Evolutionary conservation across 2,329 filamentous ascomycete species (phyloP).

Genomic region (Neonectria hederae): DNA sequence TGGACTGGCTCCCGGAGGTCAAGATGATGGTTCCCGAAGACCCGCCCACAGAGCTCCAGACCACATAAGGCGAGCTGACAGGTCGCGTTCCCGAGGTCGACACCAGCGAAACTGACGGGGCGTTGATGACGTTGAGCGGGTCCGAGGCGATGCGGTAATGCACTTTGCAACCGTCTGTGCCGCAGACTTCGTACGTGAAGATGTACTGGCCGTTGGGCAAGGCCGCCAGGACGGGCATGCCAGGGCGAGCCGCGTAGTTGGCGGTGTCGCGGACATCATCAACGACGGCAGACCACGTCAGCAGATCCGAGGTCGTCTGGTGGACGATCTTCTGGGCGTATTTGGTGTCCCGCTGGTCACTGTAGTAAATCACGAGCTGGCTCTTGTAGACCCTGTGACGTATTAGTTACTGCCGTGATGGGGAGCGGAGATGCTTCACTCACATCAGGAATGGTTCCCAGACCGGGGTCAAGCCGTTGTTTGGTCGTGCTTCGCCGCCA

Average conservation of each 20-base stretch:
- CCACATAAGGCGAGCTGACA: constrained; percentile 54
- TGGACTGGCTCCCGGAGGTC: constrained; percentile 49
- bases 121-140: constrained; percentile 49
- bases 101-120: constrained; percentile 45
- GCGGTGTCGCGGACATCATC: constrained; percentile 66
- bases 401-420: neutral
- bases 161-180: constrained; percentile 51
- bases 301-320: constrained; percentile 67
- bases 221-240: constrained; percentile 70
- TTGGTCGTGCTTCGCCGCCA: constrained; percentile 69
- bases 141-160: constrained; percentile 55
- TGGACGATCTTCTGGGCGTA: constrained; percentile 77
- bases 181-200: constrained; percentile 71
- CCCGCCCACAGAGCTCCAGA: constrained; percentile 55
- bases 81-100: constrained; percentile 47
- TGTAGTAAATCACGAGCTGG: constrained; percentile 73
- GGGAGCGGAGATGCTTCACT: neutral
- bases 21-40: constrained; percentile 57
- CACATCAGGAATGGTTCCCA: constrained; percentile 76
- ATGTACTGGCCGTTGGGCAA: constrained; percentile 65
- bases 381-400: constrained; percentile 60
- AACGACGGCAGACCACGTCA: constrained; percentile 66
- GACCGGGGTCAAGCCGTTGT: constrained; percentile 73
- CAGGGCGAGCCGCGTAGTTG: constrained; percentile 70
- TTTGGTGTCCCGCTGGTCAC: constrained; percentile 70